Base-by-base conservation (phyloP, 2,329 filamentous ascomycete species). In the Zymoseptoria tritici region DNA sequence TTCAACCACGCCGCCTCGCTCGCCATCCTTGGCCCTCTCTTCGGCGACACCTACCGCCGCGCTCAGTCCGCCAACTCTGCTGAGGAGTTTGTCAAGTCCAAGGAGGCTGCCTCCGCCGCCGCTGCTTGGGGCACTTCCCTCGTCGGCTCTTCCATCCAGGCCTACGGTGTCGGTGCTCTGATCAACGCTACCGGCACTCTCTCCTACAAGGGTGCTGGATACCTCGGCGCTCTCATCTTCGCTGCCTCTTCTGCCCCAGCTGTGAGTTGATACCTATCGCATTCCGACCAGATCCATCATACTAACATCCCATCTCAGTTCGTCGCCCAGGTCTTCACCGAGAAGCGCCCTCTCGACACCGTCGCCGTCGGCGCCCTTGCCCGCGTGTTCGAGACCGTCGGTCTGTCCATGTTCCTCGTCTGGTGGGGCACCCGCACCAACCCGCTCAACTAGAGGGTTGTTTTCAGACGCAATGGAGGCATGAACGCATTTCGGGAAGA, bases 391-490 rank as follows among this genome's bases (percentile, higher is more conserved):
- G 94, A 97, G 85, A 97, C 94, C 2, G 85, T 97, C 61, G 94
- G 93, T 65, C 84, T 97, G 60, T 91, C 89, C 64, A 75, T 96
- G 72, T 91, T 97, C 84, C 82, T 97, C 70, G 96, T 91, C 74
- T 97, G 90, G 89, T 97, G 93, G 93, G 93, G 93, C 72, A 97
- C 93, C 72, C 88, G 89, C 74, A 94, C 91, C 79, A 93, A 91
- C 81, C 91, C 91, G 62, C 95, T 96, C 77, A 85, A 91, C 59
- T 68, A 65, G 60, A 62, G 55, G 54, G 55, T n/a, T 46, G 16
- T 46, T 46, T n/a, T 16, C 9, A 19, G n/a, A 21, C 9, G 5
- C 3, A 11, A 21, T 51, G 19, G 42, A 20, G 46, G 21, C 20
- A 24, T 52, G 19, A 22, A 49, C 19, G 11, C 16, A 36, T 21